Evolutionary conservation across 495 filamentous ascomycete species (phyloP), one percentile per base, ranked within the genome.

Genomic region (Aspergillus kassunensis): DNA sequence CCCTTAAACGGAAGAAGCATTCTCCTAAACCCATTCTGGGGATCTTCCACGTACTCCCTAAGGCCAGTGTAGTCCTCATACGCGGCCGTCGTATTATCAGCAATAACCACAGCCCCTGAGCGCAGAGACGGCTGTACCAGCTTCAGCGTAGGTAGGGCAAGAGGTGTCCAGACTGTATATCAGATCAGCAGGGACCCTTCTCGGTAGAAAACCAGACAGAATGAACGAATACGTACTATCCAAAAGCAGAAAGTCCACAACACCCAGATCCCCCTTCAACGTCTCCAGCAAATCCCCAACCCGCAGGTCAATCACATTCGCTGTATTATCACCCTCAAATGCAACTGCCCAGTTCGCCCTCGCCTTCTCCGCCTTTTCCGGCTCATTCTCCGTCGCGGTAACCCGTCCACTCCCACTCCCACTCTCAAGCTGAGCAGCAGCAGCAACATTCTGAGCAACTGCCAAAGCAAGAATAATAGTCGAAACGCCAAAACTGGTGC

Each of bases 391-490:
- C 0, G 77, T 81, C 11, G 73, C 80, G 45, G 82, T 73, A 0
- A 82, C 78, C 25, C 61, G 68, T 5, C 72, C 76, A 2, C 52
- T n/a, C 30, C 30, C 24, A 27, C 9, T 27, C 24, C 24, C 24
- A 27, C 24, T 25, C 3, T 49, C 56, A 1, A n/a, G n/a, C n/a
- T n/a, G n/a, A n/a, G 57, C 57, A 11, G 31, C 45, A 0, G 55
- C 8, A 50, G 56, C 12, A 42, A 27, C 24, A 27, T 27, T 66
- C 53, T 71, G 60, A 0, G 63, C 67, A 6, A 79, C 67, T 0
- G 79, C 80, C 8, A 83, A 61, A 6, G 75, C 75, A 6, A 83
- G 69, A 36, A 81, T 81, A 48, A 83, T 82, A 0, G 78, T 82
- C 50, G 71, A 76, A 11, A 83, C 77, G 6, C 80, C 79, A 49